Base-by-base conservation (phyloP, 495 filamentous ascomycete species). In the Penicillium tannophilum region DNA sequence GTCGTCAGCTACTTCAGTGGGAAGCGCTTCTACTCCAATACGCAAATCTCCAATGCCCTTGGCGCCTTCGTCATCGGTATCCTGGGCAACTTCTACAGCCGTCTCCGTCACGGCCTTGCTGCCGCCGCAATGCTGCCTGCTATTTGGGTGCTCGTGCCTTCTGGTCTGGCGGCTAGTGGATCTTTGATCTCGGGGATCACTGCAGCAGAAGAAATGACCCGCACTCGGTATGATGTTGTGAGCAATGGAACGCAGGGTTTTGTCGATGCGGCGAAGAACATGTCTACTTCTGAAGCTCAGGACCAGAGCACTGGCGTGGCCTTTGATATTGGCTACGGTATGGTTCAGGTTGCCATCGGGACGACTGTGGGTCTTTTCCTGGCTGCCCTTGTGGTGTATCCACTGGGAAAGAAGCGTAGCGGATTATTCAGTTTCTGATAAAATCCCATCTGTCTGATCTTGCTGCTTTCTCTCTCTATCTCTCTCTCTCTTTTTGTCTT, bases 121-220 rank as follows among this genome's bases (percentile, higher is more conserved):
- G 93, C 92, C 1, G 90, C 91, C 1, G 89, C 90, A 7, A 89
- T 98, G 75, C 75, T 98, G 1, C 93, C 93, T 1, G 93, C 90
- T 5, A 96, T 98, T 60, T 96, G 96, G 64, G 93, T 98, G 6
- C 90, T 94, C 53, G 94, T 98, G 6, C 93, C 93, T 3, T 92
- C 88, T 14, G 93, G 93, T 4, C 80, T 98, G 12, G 91, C 94
- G 1, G 92, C 91, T 5, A 85, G 85, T 31, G 93, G 93, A 2
- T 90, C 87, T 10, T 74, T 97, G 57, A 79, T 98, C 14, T 86
- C 84, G n/a, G 93, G 94, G 8, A 80, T 98, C 41, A 85, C 84
- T n/a, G 87, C 85, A 14, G 93, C 92, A 2, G 86, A 96, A 65
- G 82, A 91, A 64, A 86, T 98, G 55, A 88, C 84, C 12, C 72